A percentile compares a stretch with the other conserved stretches of the same genome.
phyloP scores from a whole-genome alignment of 768 basidiomycete genomes.

The Pisolithus sp. region DNA sequence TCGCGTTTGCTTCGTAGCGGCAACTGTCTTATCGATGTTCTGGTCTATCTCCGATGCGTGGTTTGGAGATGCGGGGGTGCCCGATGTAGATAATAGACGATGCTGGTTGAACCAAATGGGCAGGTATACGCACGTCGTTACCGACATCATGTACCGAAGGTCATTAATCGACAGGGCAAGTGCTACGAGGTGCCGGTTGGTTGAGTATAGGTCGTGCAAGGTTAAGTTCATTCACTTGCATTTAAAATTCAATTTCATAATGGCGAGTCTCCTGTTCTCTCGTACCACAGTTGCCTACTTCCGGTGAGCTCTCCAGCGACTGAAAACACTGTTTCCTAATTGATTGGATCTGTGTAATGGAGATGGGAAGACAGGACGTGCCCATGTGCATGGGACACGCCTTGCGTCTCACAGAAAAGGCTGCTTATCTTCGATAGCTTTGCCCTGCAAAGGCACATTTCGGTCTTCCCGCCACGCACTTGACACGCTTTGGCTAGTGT shows the following conservation, averaged over 20 bases:
- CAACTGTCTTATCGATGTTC: constrained; percentile 21
- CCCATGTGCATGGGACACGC: constrained; percentile 12
- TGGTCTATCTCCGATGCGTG: constrained; percentile 7
- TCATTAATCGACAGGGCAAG: constrained; percentile 26
- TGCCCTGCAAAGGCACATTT: constrained; percentile 50
- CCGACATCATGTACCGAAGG: constrained; percentile 27
- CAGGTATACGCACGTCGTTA: constrained; percentile 17
- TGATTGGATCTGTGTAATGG: constrained; percentile 19
- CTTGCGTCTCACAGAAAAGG: constrained; percentile 17
- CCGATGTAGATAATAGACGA: constrained; percentile 21
- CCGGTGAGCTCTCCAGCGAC: constrained; percentile 15
- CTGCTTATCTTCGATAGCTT: constrained; percentile 51
- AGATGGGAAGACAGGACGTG: constrained; percentile 15
- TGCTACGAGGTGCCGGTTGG: constrained; percentile 25
- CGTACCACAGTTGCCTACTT: constrained; percentile 25
- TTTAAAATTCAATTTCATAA: constrained; percentile 40
- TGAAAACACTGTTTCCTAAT: constrained; percentile 25
- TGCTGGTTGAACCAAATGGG: constrained; percentile 10
- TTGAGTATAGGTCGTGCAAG: constrained; percentile 24
- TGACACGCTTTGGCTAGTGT: constrained; percentile 47
- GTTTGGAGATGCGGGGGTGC: constrained; percentile 11
- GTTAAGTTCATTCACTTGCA: constrained; percentile 34
- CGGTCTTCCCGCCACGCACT: constrained; percentile 46
- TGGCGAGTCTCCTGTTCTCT: constrained; percentile 27
- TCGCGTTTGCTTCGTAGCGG: constrained; percentile 6